Evolutionary conservation across 768 basidiomycete species (phyloP), one percentile per base, ranked within the genome.

Genomic region (Amanita subjunquillea): DNA sequence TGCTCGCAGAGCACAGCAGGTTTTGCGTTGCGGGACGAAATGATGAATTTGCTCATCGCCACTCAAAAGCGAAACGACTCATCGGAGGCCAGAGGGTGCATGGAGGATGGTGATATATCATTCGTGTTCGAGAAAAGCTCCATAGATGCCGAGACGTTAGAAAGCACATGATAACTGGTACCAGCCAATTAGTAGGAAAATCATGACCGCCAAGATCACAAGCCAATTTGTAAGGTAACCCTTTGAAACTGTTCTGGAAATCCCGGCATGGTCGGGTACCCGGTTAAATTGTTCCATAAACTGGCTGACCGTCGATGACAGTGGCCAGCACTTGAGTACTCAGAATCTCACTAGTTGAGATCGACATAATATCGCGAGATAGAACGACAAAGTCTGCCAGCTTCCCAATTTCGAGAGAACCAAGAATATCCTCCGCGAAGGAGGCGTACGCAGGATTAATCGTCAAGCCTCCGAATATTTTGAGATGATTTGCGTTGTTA

Each of bases 381-480:
- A 93, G 74, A 13, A 96, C 71, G n/a, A 87, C 83, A 58, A 84
- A 88, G 65, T 97, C 93, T 5, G 91, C 93, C 29, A 77, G 73
- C 62, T 91, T 92, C 15, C 91, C 91, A 1, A 75, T 65, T 38
- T 78, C 76, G 37, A 96, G 74, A 3, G 87, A 87, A n/a, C 93
- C 93, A 7, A 89, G 72, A 3, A 60, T 68, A 39, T 75, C 61
- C 58, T 91, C 88, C 0, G 80, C 80, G 68, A 94, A 93, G 0
- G 87, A 85, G 13, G 93, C 91, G 63, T 87, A 92, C 0, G 91
- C 91, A 6, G 89, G 79, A 60, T 90, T 85, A 36, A 89, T 77
- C 2, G 91, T 94, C 83, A 94, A 88, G 17, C 91, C 85, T 87
- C 9, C 27, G 22, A 13, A 20, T 56, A 51, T 38, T 46, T 22